Base-by-base conservation (phyloP, 2,329 filamentous ascomycete genomes). In the Calonectria honghensis region DNA sequence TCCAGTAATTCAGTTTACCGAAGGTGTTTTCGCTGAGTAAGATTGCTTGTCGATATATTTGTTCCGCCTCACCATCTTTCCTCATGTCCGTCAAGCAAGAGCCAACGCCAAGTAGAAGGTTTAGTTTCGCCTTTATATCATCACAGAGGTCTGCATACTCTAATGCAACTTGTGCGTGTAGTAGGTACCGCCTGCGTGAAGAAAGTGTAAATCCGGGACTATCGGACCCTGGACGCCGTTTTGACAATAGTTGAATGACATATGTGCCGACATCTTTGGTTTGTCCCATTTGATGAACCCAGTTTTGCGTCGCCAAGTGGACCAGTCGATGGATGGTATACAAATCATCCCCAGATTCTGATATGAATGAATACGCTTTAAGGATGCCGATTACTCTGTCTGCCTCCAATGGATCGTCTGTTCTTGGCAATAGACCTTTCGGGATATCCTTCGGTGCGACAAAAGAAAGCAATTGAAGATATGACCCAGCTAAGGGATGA, bases 291-390 rank as follows among this genome's bases (percentile, higher is more conserved):
- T 75, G 27, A 0, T 71, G 57, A 2, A 85, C 59, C 81, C 79
- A 84, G 52, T 81, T 84, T 20, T 73, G 76, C 72, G 79, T 82
- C 6, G 80, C 78, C 20, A 85, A 37, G 32, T 76, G 80, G n/a
- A 85, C 81, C 10, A 85, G 76, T 14, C 83, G 79, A 50, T 85
- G 82, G 10, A 85, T 83, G 63, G 83, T 81, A 72, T 45, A 2
- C 37, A 5, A 7, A 73, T 66, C 9, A 7, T 61, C 57, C 6
- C 13, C n/a, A 16, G 75, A 37, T 1, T 83, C 51, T 3, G 70
- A 75, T 24, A 86, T 76, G 35, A 86, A 85, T 6, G 79, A 79
- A 68, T 84, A 85, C 18, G 74, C 81, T 45, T 77, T 78, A 0
- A 84, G 72, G 0, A 61, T 80, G 0, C 79, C 78, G 11, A 84